Conservation (phyloP, 352 stramenopile species). For the Pythium coloratum region DNA sequence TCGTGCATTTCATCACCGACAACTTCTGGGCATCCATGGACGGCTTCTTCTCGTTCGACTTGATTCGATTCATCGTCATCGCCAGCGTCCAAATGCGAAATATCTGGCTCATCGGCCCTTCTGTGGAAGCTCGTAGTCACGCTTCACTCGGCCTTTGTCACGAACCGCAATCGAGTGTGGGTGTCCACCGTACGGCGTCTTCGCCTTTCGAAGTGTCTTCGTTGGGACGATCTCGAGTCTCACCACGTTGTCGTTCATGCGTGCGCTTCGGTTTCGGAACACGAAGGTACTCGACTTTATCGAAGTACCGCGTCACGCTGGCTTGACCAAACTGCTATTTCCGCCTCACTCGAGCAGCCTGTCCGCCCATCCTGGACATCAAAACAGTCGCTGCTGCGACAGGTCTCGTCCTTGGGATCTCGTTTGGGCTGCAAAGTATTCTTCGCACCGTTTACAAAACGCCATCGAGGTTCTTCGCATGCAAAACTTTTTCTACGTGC, state of each 20-base stretch:
- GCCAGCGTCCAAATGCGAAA: slow-evolving; percentile 42
- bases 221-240: slow-evolving; percentile 8
- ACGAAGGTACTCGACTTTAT: slow-evolving; percentile 8
- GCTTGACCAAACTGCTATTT: not conserved
- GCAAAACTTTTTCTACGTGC: slow-evolving; percentile 18
- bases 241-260: slow-evolving; percentile 12
- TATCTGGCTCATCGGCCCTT: slow-evolving; percentile 31
- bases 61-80: slow-evolving; percentile 17
- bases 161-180: not conserved
- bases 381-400: not conserved
- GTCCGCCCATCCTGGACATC: slow-evolving; percentile 6
- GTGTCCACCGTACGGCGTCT: slow-evolving; percentile 6
- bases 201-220: slow-evolving; percentile 16
- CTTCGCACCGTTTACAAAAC: not conserved
- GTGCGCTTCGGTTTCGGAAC: slow-evolving; percentile 19
- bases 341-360: not conserved
- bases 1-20: slow-evolving; percentile 17
- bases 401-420: not conserved
- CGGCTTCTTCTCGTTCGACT: slow-evolving; percentile 25
- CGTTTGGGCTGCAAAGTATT: not conserved
- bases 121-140: slow-evolving; percentile 17
- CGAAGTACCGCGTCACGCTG: slow-evolving; percentile 12
- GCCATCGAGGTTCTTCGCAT: slow-evolving; percentile 1
- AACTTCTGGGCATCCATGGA: not conserved
- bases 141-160: not conserved